Conservation (phyloP, 306 rosid species). For the Herpetospermum pedunculosum region DNA sequence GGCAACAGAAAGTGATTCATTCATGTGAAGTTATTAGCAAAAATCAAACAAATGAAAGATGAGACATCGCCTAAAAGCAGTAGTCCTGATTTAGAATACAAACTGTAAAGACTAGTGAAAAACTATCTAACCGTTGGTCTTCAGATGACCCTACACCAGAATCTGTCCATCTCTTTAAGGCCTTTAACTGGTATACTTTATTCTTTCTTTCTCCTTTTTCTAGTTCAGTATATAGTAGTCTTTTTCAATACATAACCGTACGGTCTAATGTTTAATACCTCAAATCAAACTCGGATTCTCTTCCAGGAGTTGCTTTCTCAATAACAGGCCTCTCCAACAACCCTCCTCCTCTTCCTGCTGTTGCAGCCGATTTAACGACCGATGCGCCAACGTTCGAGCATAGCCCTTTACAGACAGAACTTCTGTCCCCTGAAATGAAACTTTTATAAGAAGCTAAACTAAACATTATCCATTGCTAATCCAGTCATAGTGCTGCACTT, state of each 20-base stretch:
- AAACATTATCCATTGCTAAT: not conserved
- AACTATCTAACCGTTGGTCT: slow-evolving; percentile 4
- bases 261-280: slow-evolving; percentile 26
- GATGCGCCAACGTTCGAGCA: slow-evolving; percentile 38
- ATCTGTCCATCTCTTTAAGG: slow-evolving; percentile 7
- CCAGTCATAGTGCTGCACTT: not conserved
- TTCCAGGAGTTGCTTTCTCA: slow-evolving; percentile 68
- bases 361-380: slow-evolving; percentile 34
- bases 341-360: slow-evolving; percentile 59
- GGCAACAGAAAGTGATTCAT: not conserved
- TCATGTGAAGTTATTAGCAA: not conserved
- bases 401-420: slow-evolving; percentile 39
- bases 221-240: slow-evolving; percentile 4
- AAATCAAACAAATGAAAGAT: not conserved
- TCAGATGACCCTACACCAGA: slow-evolving; percentile 7
- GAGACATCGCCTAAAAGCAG: not conserved
- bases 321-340: slow-evolving; percentile 74
- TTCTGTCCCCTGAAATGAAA: slow-evolving; percentile 42
- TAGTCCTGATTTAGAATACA: not conserved
- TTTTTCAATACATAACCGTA: slow-evolving; percentile 7
- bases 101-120: not conserved
- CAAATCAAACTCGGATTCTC: slow-evolving; percentile 69
- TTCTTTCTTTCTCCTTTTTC: slow-evolving; percentile 8
- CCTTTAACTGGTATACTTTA: slow-evolving; percentile 8
- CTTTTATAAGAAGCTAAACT: slow-evolving; percentile 9